Conservation (phyloP, 352 stramenopile genomes). For the Plasmopara halstedii region DNA sequence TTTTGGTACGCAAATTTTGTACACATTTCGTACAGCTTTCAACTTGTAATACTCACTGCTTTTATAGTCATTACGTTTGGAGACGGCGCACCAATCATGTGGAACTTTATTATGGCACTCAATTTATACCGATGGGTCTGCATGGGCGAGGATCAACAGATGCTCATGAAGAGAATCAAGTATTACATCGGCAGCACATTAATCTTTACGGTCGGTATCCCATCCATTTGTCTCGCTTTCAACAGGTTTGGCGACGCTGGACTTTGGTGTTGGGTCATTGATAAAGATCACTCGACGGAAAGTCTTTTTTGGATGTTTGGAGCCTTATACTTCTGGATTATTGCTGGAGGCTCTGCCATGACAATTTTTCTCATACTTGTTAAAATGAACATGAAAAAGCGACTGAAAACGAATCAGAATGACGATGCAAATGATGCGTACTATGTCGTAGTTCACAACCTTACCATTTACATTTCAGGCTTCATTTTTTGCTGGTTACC, state of each 20-base stretch:
- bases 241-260: slow-evolving; percentile 60
- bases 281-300: slow-evolving; percentile 33
- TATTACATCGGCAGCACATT: slow-evolving; percentile 63
- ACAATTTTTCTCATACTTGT: slow-evolving; percentile 56
- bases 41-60: slow-evolving; percentile 1
- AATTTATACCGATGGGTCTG: slow-evolving; percentile 82
- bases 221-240: slow-evolving; percentile 41
- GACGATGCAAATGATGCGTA: slow-evolving; percentile 70
- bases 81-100: slow-evolving; percentile 62
- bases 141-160: slow-evolving; percentile 72
- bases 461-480: slow-evolving; percentile 71
- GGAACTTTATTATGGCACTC: slow-evolving; percentile 81
- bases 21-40: not conserved
- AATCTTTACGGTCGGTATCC: slow-evolving; percentile 51
- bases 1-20: slow-evolving; percentile 44
- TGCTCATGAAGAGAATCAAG: slow-evolving; percentile 79
- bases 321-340: slow-evolving; percentile 70
- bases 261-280: slow-evolving; percentile 72
- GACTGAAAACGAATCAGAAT: slow-evolving; percentile 65
- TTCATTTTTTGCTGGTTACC: slow-evolving; percentile 81
- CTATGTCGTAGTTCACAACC: slow-evolving; percentile 73
- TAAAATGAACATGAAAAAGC: slow-evolving; percentile 71
- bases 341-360: slow-evolving; percentile 48
- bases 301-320: slow-evolving; percentile 72
- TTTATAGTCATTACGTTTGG: slow-evolving; percentile 74